Evolutionary conservation across 2,329 filamentous ascomycete species (phyloP), one percentile per base, ranked within the genome.

Genomic region (Penicillium olsonii): DNA sequence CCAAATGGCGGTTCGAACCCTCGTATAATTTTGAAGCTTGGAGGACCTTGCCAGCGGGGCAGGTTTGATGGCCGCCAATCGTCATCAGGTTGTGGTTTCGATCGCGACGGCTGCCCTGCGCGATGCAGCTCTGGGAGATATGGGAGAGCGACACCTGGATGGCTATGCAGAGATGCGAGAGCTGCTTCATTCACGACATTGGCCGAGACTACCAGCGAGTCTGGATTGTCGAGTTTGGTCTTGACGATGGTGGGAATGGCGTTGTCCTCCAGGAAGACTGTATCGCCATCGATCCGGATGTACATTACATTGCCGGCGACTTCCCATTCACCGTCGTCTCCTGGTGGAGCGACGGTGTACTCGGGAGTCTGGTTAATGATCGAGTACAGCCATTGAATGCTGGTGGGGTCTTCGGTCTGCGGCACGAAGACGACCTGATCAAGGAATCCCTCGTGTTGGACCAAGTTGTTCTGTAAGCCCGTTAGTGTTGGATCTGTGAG

Each of bases 131-230:
- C 80, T 3, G 80, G 79, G 17, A 81, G 71, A 60, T 82, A 83
- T 3, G 80, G 76, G 42, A 77, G 70, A 17, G 81, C 72, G 15
- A 76, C 75, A 5, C 77, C 78, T 8, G 78, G 69, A 48, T 80
- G 80, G 59, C 75, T 77, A 56, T 84, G 81, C 15, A 83, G 69
- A 68, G 78, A 76, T 41, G 75, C 74, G 26, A 82, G 75, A 10
- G 79, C 71, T 12, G 79, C 80, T 41, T 80, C 78, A 52, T 84
- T 84, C 54, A 83, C 68, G 18, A 84, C 71, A 53, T 84, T 83
- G 42, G 79, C 79, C 2, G 78, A 80, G 12, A 83, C 76, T 38
- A 77, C 67, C 53, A 75, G 75, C 20, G 74, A 74, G 33, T 80
- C 73, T 7, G 79, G 78, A 26, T 82, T 72, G 4, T 75, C 69